These are phyloP conservation scores for Petunia hybrid DNA, from an alignment of 305 asterid genomes.

Conservation along the genomic window DNA sequence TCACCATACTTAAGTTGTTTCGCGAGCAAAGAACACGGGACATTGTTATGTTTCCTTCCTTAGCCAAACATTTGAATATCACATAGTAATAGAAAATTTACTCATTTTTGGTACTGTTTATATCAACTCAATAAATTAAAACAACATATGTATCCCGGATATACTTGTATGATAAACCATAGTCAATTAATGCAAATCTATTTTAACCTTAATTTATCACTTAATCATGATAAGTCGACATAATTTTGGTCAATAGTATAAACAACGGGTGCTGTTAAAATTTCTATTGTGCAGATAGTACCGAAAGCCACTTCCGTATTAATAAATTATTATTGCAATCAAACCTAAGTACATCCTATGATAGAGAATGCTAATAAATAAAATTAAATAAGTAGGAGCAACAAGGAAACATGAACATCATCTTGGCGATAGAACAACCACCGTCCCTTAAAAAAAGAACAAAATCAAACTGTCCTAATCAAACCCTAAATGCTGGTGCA, in stretches of 20 bases:
- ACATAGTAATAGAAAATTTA: background rate
- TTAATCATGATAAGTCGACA: background rate
- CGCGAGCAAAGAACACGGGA: background rate
- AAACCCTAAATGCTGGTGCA: background rate
- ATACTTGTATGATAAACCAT: background rate
- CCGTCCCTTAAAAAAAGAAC: background rate
- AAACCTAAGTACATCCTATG: background rate
- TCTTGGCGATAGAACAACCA: background rate
- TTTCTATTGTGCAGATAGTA: background rate
- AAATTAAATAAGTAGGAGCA: background rate
- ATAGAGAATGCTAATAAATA: background rate
- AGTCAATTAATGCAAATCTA: background rate
- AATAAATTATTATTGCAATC: background rate
- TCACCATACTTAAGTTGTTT: background rate
- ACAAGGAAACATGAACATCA: background rate
- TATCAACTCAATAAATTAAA: background rate
- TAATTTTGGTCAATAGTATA: background rate
- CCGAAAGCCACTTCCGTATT: background rate
- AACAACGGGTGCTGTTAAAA: background rate
- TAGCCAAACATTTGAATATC: background rate
- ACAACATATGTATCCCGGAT: background rate
- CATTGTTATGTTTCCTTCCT: background rate
- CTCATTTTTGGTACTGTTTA: background rate
- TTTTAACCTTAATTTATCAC: background rate
- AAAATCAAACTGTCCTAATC: background rate